Conservation (phyloP, 148 eudicot species). For the Gaultheria prostrata region DNA sequence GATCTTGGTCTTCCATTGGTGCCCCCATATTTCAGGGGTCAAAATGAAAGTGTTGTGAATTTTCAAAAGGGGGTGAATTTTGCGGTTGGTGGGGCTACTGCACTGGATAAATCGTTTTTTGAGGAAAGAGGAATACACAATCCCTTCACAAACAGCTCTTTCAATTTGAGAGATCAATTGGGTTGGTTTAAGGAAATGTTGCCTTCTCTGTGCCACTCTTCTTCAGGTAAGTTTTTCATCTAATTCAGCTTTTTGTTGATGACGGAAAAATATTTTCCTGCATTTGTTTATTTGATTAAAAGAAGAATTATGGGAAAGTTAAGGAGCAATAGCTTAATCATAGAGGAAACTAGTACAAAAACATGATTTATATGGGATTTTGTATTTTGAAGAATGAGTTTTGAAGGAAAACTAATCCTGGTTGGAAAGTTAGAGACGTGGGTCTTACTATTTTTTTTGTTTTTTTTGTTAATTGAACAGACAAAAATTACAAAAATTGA, state of each 20-base stretch:
- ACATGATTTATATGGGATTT: too few species aligned
- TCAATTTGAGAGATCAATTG: slow-evolving; percentile 30
- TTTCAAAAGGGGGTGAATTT: slow-evolving; percentile 38
- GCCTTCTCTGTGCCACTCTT: slow-evolving; percentile 15
- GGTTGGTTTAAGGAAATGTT: slow-evolving; percentile 36
- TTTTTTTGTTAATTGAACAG: too few species aligned
- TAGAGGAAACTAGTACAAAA: too few species aligned
- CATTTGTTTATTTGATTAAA: too few species aligned
- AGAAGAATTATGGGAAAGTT: too few species aligned
- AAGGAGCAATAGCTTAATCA: too few species aligned
- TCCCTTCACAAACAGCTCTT: slow-evolving; percentile 22
- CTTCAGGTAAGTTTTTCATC: slow-evolving; percentile 17
- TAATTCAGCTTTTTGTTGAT: background rate
- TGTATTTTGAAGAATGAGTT: too few species aligned
- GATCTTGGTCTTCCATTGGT: slow-evolving; percentile 29
- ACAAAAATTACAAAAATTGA: too few species aligned
- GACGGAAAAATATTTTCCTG: too few species aligned
- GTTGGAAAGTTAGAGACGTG: too few species aligned
- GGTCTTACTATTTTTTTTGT: too few species aligned
- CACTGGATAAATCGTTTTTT: slow-evolving; percentile 21
- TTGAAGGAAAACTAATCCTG: too few species aligned
- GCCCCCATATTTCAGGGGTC: slow-evolving; percentile 28
- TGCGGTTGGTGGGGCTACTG: slow-evolving; percentile 47
- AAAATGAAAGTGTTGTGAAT: slow-evolving; percentile 19
- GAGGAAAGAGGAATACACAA: slow-evolving; percentile 21